Conservation (phyloP, 169 alveolate species). For the Babesia bovis region DNA sequence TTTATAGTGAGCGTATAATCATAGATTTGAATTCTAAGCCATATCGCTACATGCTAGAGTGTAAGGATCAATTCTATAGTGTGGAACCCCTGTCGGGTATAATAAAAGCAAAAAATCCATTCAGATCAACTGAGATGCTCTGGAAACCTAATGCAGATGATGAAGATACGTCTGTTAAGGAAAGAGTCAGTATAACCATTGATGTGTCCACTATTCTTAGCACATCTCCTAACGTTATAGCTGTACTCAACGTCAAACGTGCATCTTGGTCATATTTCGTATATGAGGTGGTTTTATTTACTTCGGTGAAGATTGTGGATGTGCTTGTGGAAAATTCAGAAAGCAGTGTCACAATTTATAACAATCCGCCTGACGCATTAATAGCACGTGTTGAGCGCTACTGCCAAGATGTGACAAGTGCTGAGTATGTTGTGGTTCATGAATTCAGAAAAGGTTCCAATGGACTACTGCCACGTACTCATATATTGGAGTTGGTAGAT, state of each 20-base stretch:
- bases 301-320: not conserved
- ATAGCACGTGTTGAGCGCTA: conserved; percentile 4
- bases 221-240: not conserved
- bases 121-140: not conserved
- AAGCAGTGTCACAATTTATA: not conserved
- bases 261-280: conserved; percentile 5
- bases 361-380: not conserved
- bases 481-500: not conserved
- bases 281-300: conserved; percentile 1
- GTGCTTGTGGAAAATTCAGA: not conserved
- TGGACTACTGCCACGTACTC: not conserved
- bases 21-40: not conserved
- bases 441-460: not conserved
- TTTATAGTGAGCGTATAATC: not conserved
- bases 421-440: not conserved
- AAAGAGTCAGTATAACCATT: not conserved
- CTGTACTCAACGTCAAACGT: not conserved
- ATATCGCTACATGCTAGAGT: not conserved
- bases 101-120: not conserved
- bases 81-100: not conserved
- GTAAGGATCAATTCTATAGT: not conserved
- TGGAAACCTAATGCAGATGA: not conserved
- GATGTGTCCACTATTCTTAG: not conserved
- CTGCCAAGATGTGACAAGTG: not conserved
- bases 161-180: not conserved